Base-by-base conservation (phyloP, 768 basidiomycete genomes). In the Solioccasus polychromus region DNA sequence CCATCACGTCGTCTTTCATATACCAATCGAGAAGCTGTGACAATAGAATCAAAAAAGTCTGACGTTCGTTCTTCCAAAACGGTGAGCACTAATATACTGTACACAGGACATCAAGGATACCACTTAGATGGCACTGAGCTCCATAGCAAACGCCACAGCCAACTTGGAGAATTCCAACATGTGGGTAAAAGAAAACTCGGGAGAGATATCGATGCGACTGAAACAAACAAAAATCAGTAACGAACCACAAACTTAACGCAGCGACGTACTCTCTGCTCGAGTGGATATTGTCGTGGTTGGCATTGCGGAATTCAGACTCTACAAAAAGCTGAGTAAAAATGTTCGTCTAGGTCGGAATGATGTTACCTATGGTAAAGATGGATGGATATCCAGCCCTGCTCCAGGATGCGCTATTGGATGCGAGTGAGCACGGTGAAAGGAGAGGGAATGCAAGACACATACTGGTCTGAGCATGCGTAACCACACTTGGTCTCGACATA, bases 401-500 rank as follows among this genome's bases (percentile, higher is more conserved):
- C 89, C 89, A 93, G 25, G 88, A 88, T 56, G 90, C 90, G 59
- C 75, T 77, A 52, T 39, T 55, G 42, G 1, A 14, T 10, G 25
- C 25, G 22, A 52, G 55, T 64, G 12, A 45, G 38, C 22, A 43
- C 54, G 61, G 64, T 59, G n/a, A n/a, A n/a, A 52, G 58, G 53
- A 0, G 49, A 39, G 8, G 30, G 10, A 14, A 2, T 30, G 53
- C 39, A 30, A 57, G 70, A 65, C 49, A 50, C 74, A 61, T 69
- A 91, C 88, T 94, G 92, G 67, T 95, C 92, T 55, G 87, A 90
- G 74, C 92, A 96, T 42, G 91, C 92, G 60, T 96, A 95, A 28
- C 88, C 91, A 70, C 93, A 95, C 72, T 85, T 75, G 45, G 93
- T 96, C 73, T 89, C 82, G 22, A 51, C 63, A 56, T 79, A 90